These are phyloP conservation scores for Prunus persica DNA, from an alignment of 306 rosid genomes.

Conservation along the genomic window Prunus_persica_NCBIv2 NC_034009.1:40347001-40347500, in stretches of 20 bases:
- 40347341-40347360: neutral
- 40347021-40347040: slow-evolving; percentile 33
- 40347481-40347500: too few relatives aligned
- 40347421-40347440: too few relatives aligned
- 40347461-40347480: too few relatives aligned
- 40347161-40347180: neutral
- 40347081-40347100: slow-evolving; percentile 6
- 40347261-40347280: neutral
- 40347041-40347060: slow-evolving; percentile 10
- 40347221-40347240: neutral
- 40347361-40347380: neutral
- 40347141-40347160: neutral
- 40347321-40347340: neutral
- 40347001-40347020: slow-evolving; percentile 23
- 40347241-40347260: neutral
- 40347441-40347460: too few relatives aligned
- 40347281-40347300: neutral
- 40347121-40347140: neutral
- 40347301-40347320: neutral
- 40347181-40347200: neutral
- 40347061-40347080: neutral
- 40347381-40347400: too few relatives aligned
- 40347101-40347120: neutral
- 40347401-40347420: too few relatives aligned
- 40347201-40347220: neutral